phyloP scores from a whole-genome alignment of 805 yeast genomes.

The Ogataea naganishii region DNA sequence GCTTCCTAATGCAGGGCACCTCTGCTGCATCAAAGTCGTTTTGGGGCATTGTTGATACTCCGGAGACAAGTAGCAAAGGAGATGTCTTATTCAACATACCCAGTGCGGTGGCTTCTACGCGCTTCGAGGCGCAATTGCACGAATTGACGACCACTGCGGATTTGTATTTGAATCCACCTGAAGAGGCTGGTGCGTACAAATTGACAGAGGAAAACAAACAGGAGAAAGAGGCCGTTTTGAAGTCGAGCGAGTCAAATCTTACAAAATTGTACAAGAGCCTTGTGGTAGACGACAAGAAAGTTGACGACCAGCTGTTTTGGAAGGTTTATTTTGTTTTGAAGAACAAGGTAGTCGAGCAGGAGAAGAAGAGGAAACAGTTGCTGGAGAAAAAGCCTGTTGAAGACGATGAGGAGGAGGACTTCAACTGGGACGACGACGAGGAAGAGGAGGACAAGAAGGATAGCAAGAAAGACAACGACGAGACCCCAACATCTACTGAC shows the following conservation, averaged over 20 bases:
- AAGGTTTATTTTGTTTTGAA: conserved; percentile 51
- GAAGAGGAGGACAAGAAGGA: conserved; percentile 33
- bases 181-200: conserved; percentile 29
- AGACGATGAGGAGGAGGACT: conserved; percentile 39
- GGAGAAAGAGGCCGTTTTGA: conserved; percentile 30
- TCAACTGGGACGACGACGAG: conserved; percentile 42
- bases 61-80: conserved; percentile 20
- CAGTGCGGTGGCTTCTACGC: conserved; percentile 33
- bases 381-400: conserved; percentile 31
- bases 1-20: conserved; percentile 30
- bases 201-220: conserved; percentile 40
- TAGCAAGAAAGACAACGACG: conserved; percentile 4
- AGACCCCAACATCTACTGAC: background rate
- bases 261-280: conserved; percentile 45
- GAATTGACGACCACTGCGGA: conserved; percentile 42
- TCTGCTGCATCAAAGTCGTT: conserved; percentile 17
- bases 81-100: conserved; percentile 37
- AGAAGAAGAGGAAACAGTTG: conserved; percentile 56
- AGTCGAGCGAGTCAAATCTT: conserved; percentile 43
- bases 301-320: conserved; percentile 67
- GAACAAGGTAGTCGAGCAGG: conserved; percentile 47
- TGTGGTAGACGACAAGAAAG: conserved; percentile 46
- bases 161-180: conserved; percentile 28
- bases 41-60: conserved; percentile 16
- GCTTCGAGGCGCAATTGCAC: conserved; percentile 58